A percentile compares a stretch with the other conserved stretches of the same genome.
These are phyloP conservation scores for Citrus trifoliata DNA, from an alignment of 345 rosid species.

Conservation along the genomic window DNA sequence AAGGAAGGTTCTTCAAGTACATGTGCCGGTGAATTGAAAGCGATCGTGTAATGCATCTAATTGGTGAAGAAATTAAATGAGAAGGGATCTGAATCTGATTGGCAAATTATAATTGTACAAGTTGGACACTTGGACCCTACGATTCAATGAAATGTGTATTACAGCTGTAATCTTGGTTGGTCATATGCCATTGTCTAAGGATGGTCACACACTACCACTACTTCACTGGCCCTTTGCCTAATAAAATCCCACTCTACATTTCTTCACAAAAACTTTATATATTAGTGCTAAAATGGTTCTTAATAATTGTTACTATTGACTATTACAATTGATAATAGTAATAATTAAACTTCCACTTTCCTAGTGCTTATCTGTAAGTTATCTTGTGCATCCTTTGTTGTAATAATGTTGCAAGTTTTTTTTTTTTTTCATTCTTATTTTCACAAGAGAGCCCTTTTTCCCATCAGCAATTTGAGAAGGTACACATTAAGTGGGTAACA, in stretches of 20 bases:
- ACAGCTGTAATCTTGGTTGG: constrained; percentile 7
- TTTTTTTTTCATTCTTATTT: too few relatives aligned
- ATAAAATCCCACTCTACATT: background rate
- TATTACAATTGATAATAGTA: too few relatives aligned
- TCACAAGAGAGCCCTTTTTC: background rate
- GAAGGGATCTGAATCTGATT: background rate
- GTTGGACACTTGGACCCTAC: constrained; percentile 4
- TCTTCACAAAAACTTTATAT: background rate
- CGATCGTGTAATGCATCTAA: background rate
- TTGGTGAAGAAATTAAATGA: background rate
- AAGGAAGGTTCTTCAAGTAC: constrained; percentile 11
- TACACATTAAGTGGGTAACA: background rate
- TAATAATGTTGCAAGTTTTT: too few relatives aligned
- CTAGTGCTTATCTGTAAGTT: background rate
- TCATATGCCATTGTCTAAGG: background rate
- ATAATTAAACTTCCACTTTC: background rate
- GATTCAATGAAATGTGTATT: background rate
- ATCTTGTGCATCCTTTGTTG: background rate
- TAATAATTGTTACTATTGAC: too few relatives aligned
- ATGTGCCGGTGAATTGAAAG: background rate
- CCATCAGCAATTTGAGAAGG: background rate
- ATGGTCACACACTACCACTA: background rate
- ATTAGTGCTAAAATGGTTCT: background rate
- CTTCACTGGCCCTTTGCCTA: background rate
- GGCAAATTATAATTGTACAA: background rate